Percentiles rank a stretch among this genome's conserved stretches.
Conservation (phyloP, 73 alveolate species). For the Uronychia binucleata region DNA sequence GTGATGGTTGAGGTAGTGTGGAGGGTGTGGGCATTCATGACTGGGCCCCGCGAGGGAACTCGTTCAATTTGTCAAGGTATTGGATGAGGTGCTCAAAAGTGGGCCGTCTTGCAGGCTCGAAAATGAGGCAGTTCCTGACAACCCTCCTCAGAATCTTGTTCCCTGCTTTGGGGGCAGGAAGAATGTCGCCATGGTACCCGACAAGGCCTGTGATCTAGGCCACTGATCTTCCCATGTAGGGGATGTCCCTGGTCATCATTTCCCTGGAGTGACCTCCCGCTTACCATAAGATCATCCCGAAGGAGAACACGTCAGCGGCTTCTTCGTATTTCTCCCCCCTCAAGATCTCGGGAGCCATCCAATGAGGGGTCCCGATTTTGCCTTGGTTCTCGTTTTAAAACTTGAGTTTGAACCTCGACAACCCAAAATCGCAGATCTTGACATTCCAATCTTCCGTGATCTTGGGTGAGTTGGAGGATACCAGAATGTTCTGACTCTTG, state of each 20-base stretch:
- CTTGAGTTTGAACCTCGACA: constrained; percentile 74
- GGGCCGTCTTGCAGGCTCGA: constrained; percentile 52
- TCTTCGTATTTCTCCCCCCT: constrained; percentile 61
- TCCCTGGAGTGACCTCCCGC: constrained; percentile 15
- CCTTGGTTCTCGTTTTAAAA: constrained; percentile 58
- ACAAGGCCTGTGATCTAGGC: constrained; percentile 52
- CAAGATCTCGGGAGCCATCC: constrained; percentile 83
- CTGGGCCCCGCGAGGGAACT: not conserved
- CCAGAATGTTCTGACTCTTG: constrained; percentile 85
- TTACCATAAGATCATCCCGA: constrained; percentile 65
- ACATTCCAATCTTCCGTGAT: constrained; percentile 91
- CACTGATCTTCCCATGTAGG: constrained; percentile 52
- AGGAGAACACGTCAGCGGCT: constrained; percentile 66
- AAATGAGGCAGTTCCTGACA: constrained; percentile 38
- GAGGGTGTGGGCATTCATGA: not conserved
- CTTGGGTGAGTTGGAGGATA: not conserved
- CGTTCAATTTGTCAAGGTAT: not conserved
- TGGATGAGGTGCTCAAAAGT: constrained; percentile 43
- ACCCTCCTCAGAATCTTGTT: constrained; percentile 21
- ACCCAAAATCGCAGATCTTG: constrained; percentile 95
- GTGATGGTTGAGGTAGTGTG: no score
- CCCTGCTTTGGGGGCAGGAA: constrained; percentile 58
- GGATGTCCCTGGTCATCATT: constrained; percentile 63
- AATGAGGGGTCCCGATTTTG: constrained; percentile 73
- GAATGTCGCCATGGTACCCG: constrained; percentile 37